A percentile compares a stretch with the other conserved stretches of the same genome.
Conservation (phyloP, 257 asterid species). For the Orobanche coerulescens region DNA sequence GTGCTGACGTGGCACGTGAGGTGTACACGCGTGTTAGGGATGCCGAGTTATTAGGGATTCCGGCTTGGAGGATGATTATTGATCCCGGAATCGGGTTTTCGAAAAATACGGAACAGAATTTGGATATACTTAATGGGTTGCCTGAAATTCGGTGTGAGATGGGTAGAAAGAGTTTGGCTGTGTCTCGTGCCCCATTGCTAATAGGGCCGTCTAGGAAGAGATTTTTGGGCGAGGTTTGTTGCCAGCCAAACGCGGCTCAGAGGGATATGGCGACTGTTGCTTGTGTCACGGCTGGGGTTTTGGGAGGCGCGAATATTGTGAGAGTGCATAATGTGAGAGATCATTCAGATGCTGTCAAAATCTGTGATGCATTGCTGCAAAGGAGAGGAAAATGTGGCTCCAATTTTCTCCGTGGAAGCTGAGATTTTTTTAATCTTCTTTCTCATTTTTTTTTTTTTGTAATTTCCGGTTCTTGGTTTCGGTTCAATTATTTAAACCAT, state of each 20-base stretch:
- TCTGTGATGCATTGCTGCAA: conserved; percentile 74
- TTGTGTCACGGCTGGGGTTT: conserved; percentile 49
- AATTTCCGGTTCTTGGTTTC: too few relatives aligned
- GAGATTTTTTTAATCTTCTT: not conserved
- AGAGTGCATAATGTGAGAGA: conserved; percentile 81
- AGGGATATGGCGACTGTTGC: conserved; percentile 86
- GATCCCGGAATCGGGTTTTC: conserved; percentile 97
- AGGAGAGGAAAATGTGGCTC: conserved; percentile 29
- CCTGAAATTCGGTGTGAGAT: conserved; percentile 46
- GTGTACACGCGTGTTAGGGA: conserved; percentile 38
- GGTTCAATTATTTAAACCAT: too few relatives aligned
- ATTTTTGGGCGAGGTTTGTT: conserved; percentile 79
- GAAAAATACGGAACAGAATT: conserved; percentile 62
- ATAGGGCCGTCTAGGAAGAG: conserved; percentile 89
- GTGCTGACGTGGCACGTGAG: conserved; percentile 64
- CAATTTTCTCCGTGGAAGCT: too few relatives aligned
- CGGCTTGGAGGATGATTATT: conserved; percentile 84
- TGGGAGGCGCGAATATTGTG: conserved; percentile 77
- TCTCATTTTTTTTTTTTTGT: not conserved
- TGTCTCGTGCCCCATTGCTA: conserved; percentile 61
- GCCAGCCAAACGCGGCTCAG: conserved; percentile 31
- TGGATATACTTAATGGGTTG: conserved; percentile 59
- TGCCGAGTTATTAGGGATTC: conserved; percentile 78
- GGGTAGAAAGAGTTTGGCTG: conserved; percentile 51
- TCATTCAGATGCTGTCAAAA: conserved; percentile 58